Conservation (phyloP, 192 early-diverging fungal species). For the Backusella luteola region DNA sequence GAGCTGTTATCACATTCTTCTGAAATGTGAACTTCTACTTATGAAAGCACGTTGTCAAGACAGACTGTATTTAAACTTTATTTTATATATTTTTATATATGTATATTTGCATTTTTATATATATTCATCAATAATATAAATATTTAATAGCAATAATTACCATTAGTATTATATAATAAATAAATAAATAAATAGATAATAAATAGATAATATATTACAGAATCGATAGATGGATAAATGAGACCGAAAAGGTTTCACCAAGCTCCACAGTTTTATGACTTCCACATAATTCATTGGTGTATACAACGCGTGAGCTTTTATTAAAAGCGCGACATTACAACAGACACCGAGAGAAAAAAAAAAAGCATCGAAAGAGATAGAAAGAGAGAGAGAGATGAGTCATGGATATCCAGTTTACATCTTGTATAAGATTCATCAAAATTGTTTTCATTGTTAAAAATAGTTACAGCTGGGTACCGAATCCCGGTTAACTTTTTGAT, state of each 20-base stretch:
- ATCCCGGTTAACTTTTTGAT: background rate
- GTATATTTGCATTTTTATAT: background rate
- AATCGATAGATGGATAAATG: background rate
- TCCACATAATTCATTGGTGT: background rate
- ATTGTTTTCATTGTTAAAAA: background rate
- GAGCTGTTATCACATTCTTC: constrained; percentile 1
- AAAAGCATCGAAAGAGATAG: too few species aligned
- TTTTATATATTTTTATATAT: background rate
- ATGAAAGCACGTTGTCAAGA: background rate
- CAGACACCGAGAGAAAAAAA: background rate
- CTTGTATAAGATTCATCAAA: background rate
- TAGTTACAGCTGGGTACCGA: background rate
- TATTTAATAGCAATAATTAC: background rate
- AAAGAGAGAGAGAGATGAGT: background rate
- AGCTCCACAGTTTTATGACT: background rate
- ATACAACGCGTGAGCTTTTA: background rate
- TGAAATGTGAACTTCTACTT: background rate
- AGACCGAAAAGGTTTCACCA: background rate
- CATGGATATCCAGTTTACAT: background rate
- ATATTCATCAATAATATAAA: too few species aligned
- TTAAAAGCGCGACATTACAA: background rate
- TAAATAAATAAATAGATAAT: background rate
- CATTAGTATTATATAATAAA: background rate
- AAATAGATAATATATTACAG: background rate
- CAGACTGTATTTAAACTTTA: constrained; percentile 4